Conservation (phyloP, 1,284 basidiomycete genomes). For the Ustilago loliicola region DNA sequence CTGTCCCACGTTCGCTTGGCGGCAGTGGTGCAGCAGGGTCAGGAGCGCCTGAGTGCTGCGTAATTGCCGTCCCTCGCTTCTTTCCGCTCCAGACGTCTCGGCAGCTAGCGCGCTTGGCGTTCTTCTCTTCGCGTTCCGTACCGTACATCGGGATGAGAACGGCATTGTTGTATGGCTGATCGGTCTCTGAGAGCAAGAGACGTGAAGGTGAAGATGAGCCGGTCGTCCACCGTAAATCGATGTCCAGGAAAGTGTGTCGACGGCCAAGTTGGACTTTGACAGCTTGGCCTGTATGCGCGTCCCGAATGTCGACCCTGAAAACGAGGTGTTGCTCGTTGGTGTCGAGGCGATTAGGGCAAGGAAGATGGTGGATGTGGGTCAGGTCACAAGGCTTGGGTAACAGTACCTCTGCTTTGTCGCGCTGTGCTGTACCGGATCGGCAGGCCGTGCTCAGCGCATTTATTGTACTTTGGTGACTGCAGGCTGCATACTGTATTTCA, state of each 20-base stretch:
- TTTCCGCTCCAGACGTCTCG: too few relatives aligned
- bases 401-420: neutral
- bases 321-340: too few relatives aligned
- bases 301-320: neutral
- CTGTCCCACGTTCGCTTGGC: too few relatives aligned
- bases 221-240: neutral
- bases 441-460: neutral
- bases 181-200: too few relatives aligned
- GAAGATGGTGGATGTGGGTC: neutral
- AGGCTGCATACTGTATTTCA: neutral
- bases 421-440: constrained; percentile 1
- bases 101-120: too few relatives aligned
- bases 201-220: neutral
- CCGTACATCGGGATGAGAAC: constrained; percentile 52
- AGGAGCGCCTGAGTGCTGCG: too few relatives aligned
- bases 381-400: neutral
- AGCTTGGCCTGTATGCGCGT: neutral
- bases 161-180: too few relatives aligned
- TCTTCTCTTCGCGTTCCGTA: too few relatives aligned
- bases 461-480: neutral
- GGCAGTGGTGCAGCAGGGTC: too few relatives aligned
- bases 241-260: neutral
- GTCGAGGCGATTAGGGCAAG: too few relatives aligned
- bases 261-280: neutral
- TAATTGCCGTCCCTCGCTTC: too few relatives aligned